Evolutionary conservation across 2,329 filamentous ascomycete genomes (phyloP), one percentile per base, ranked within the genome.

Genomic region (Aureobasidium sp.): DNA sequence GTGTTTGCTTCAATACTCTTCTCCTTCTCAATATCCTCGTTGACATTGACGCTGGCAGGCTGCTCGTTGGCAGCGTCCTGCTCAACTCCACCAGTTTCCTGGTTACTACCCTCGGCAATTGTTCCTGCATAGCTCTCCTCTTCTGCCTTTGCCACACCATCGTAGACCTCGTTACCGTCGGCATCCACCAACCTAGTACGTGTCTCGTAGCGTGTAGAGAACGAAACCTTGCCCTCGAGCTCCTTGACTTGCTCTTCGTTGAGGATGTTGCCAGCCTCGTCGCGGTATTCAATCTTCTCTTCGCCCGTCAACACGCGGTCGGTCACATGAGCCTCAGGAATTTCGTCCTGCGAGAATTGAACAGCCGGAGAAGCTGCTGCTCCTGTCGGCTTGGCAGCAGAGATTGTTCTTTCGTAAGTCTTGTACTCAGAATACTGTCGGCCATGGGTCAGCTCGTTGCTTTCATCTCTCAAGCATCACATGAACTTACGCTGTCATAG

Each of bases 171-270:
- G 66, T 92, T 91, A 63, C 92, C 94, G 47, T 85, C 74, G 58
- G 83, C 84, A 74, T 96, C 91, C 44, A 96, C 81, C 61, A 97
- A 76, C 62, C 90, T 87, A 9, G 91, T 97, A 66, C 89, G 84
- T n/a, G 93, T 97, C 80, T 97, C 93, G 73, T 97, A 97, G 67
- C 88, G 88, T 13, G 94, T 97, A 78, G 95, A 87, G 78, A 99
- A 97, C 69, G 91, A 90, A 63, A 97, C 92, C 76, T 96, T 95
- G 69, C 93, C 94, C 74, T 93, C 84, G 36, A 99, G 84, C 25
- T 83, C 84, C 69, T 88, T 85, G 63, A 99, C 91, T 72, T 96
- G 85, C 70, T 91, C 89, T 60, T 88, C 85, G 70, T 93, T 80
- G 36, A 99, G 83, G 36, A 97, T 74, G 71, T 97, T 97, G 66